A percentile compares a stretch with the other conserved stretches of the same genome.
Evolutionary conservation across 371 early-diverging fungal species (phyloP).

Genomic region (Mucor piriformis): DNA sequence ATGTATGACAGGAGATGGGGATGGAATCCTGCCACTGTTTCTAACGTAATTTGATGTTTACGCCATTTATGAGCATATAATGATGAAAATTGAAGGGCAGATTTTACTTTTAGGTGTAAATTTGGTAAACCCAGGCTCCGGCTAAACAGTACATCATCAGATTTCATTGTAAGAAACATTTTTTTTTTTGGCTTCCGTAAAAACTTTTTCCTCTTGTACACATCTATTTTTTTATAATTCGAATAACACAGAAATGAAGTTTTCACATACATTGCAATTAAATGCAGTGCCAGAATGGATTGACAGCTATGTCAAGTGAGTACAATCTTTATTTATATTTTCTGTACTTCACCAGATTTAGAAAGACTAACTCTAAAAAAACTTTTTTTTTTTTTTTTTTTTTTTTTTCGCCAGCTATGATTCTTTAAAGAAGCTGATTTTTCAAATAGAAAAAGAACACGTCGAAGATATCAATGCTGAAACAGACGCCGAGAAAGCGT

Average conservation of each 20-base stretch:
- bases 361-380: background rate
- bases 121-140: slow-evolving; percentile 9
- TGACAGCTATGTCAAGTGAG: slow-evolving; percentile 75
- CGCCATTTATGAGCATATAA: too few species aligned
- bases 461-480: slow-evolving; percentile 51
- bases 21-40: too few species aligned
- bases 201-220: background rate
- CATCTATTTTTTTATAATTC: background rate
- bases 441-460: slow-evolving; percentile 85
- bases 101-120: background rate
- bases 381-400: background rate
- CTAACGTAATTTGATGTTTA: too few species aligned
- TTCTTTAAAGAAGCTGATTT: slow-evolving; percentile 86
- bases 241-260: slow-evolving; percentile 71
- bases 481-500: slow-evolving; percentile 27
- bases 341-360: background rate
- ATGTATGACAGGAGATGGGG: too few species aligned
- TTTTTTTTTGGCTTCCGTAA: background rate
- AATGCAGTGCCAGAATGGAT: slow-evolving; percentile 94
- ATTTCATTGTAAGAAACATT: background rate
- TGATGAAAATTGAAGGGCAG: too few species aligned
- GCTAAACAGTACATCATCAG: slow-evolving; percentile 1
- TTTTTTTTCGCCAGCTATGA: slow-evolving; percentile 77
- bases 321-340: background rate
- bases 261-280: slow-evolving; percentile 84